These are phyloP conservation scores for Termitomyces sp. DNA, from an alignment of 768 basidiomycete genomes.

Conservation along the genomic window DNA sequence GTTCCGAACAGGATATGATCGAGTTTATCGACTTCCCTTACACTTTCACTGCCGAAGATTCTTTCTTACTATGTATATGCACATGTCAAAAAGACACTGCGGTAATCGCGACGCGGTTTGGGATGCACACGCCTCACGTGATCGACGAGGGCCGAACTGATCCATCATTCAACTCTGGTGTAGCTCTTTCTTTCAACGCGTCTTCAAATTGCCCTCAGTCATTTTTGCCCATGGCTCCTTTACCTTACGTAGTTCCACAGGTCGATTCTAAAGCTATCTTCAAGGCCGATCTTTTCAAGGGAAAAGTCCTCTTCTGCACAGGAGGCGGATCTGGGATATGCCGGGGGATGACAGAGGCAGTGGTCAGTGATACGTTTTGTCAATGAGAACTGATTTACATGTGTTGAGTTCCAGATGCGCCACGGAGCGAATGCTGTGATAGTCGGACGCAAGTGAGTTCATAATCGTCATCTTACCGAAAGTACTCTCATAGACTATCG, in stretches of 20 bases:
- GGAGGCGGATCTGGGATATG: slow-evolving; percentile 94
- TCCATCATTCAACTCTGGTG: not conserved
- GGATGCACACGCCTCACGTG: not conserved
- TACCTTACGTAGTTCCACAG: slow-evolving; percentile 36
- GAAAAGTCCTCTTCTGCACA: slow-evolving; percentile 87
- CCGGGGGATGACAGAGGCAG: slow-evolving; percentile 76
- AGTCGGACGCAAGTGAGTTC: slow-evolving; percentile 76
- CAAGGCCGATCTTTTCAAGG: slow-evolving; percentile 77
- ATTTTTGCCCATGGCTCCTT: slow-evolving; percentile 29
- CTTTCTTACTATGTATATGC: not conserved
- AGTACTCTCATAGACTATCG: not conserved
- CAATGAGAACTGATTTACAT: not conserved
- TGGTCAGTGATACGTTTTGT: slow-evolving; percentile 43
- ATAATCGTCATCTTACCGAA: not conserved
- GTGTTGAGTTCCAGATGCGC: slow-evolving; percentile 47
- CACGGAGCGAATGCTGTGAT: slow-evolving; percentile 82
- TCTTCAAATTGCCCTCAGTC: too few species aligned
- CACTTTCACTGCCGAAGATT: not conserved
- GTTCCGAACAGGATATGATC: not conserved
- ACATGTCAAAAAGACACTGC: not conserved
- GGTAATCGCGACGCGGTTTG: not conserved
- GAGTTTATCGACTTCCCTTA: not conserved
- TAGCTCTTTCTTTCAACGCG: not conserved
- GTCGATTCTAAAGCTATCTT: slow-evolving; percentile 60
- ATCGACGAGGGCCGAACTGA: not conserved